Base-by-base conservation (phyloP, 768 basidiomycete species). In the Termitomyces sp. region DNA sequence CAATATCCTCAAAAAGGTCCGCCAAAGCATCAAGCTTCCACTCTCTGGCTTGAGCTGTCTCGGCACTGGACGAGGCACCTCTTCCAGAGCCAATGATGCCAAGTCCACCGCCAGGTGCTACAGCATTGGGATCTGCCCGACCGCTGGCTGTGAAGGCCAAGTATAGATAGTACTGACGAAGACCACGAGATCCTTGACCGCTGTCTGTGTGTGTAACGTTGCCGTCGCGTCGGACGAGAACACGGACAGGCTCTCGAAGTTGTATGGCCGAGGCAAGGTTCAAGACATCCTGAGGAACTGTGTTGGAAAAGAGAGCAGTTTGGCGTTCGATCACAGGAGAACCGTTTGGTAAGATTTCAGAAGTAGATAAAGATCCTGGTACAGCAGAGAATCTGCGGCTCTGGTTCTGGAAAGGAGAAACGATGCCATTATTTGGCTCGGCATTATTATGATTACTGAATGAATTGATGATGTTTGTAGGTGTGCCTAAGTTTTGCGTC, bases 151-250 rank as follows among this genome's bases (percentile, higher is more conserved):
- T 95, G 70, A 98, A 94, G 1, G 96, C 92, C 28, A 98, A 81
- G 68, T 97, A 99, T 40, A 98, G 81, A 73, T 98, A 99, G 72
- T 91, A 98, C 67, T 98, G 96, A 55, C 95, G 89, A 35, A 98
- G 76, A 22, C 92, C 92, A 22, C 92, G 84, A 55, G 90, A 86
- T 45, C 86, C 83, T 70, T 88, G 87, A 33, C 68, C 71, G 43
- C 74, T 79, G 35, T 86, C 85, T 41, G 88, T 81, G 5, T 85
- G 80, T 33, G 85, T 85, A 50, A 90, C 87, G 65, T 90, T 92
- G 41, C 91, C 92, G 63, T 94, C 91, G 18, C 96, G 82, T 53
- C 97, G 84, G 24, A 99, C 97, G 20, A 99, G 85, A n/a, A 99
- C 97, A 26, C 97, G 85, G 43, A 99, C 94, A 22, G 97, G 96